phyloP scores from a whole-genome alignment of 768 basidiomycete genomes.

The Russula ochroleuca region DNA sequence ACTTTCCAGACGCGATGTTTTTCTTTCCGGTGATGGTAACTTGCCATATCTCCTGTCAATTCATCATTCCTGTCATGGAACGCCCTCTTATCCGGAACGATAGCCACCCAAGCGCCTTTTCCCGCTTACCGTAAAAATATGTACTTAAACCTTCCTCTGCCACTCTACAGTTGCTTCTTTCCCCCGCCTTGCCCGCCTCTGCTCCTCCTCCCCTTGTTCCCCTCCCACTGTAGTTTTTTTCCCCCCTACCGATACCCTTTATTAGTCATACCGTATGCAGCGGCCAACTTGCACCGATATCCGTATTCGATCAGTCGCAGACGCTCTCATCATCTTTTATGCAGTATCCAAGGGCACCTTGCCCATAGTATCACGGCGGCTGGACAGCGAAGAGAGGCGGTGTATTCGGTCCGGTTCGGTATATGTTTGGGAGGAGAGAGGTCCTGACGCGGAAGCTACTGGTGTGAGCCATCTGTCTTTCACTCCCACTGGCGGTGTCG shows the following conservation, averaged over 20 bases:
- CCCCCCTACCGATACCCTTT: slow-evolving; percentile 1
- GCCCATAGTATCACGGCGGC: slow-evolving; percentile 64
- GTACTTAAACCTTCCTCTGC: slow-evolving; percentile 23
- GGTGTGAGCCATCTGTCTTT: slow-evolving; percentile 44
- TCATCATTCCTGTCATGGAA: slow-evolving; percentile 26
- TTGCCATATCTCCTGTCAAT: slow-evolving; percentile 25
- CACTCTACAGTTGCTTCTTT: slow-evolving; percentile 7
- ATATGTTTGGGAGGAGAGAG: slow-evolving; percentile 82
- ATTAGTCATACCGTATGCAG: slow-evolving; percentile 43
- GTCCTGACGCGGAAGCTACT: slow-evolving; percentile 58
- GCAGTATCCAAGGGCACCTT: slow-evolving; percentile 55
- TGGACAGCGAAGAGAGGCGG: slow-evolving; percentile 73
- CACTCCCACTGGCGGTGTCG: neutral
- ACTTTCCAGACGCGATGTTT: slow-evolving; percentile 8
- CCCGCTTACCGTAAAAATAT: slow-evolving; percentile 28
- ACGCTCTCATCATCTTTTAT: slow-evolving; percentile 73
- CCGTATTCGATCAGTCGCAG: slow-evolving; percentile 58
- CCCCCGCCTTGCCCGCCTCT: slow-evolving; percentile 5
- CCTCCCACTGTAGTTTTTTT: slow-evolving; percentile 7
- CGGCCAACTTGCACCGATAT: slow-evolving; percentile 62
- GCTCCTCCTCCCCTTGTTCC: neutral
- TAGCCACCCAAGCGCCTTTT: slow-evolving; percentile 10
- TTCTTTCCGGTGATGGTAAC: slow-evolving; percentile 22
- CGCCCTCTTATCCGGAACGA: slow-evolving; percentile 25
- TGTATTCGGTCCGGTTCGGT: slow-evolving; percentile 66